Conservation (phyloP, 1,284 basidiomycete genomes). For the Rhodotorula sp. region DNA sequence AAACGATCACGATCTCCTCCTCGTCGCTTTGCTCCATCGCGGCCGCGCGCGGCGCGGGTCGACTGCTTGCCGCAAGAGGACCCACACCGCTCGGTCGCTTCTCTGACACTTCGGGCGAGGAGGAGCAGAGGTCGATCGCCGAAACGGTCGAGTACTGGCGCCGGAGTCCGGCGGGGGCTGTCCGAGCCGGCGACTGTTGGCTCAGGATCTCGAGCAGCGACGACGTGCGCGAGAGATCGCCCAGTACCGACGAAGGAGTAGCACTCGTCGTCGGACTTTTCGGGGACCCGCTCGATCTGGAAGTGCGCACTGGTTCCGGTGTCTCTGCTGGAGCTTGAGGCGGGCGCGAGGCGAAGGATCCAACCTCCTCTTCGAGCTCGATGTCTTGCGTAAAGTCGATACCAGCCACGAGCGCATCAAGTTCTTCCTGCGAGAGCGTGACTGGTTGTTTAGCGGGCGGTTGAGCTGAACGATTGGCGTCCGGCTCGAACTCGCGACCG, state of each 20-base stretch:
- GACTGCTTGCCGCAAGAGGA: too few species aligned
- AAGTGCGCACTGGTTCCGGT: not conserved
- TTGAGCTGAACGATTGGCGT: not conserved
- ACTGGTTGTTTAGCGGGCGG: not conserved
- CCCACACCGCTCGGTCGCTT: too few species aligned
- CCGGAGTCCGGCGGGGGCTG: not conserved
- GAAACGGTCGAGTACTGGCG: not conserved
- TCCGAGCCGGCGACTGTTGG: not conserved
- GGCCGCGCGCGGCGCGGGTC: too few species aligned
- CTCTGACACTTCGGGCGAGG: not conserved
- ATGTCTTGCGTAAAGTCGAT: slow-evolving; percentile 29
- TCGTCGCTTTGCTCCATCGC: not conserved
- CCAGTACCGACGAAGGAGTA: too few species aligned
- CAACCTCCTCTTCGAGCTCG: slow-evolving; percentile 2
- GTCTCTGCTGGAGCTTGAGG: too few species aligned
- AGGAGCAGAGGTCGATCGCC: slow-evolving; percentile 1
- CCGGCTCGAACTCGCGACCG: not conserved
- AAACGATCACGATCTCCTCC: not conserved
- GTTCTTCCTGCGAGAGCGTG: not conserved
- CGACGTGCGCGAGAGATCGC: slow-evolving; percentile 1
- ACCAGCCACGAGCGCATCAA: slow-evolving; percentile 17
- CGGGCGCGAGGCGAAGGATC: not conserved
- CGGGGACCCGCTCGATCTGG: not conserved
- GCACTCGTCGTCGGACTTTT: not conserved
- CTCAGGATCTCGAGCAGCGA: not conserved